Evolutionary conservation across 371 early-diverging fungal species (phyloP).

Genomic region (Mucor plumbeus): DNA sequence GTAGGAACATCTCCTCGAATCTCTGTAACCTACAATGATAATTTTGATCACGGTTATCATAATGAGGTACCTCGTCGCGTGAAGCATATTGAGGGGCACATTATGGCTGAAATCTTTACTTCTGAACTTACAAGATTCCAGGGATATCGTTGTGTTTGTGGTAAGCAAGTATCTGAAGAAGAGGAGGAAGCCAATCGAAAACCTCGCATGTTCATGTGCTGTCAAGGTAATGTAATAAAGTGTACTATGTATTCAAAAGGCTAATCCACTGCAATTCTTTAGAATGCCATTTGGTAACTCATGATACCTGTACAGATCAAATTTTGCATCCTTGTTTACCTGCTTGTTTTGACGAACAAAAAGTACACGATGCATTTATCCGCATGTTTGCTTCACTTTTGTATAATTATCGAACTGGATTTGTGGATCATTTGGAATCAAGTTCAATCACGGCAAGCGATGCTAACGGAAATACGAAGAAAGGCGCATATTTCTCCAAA

Average conservation of each 20-base stretch:
- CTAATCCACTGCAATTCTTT: slow-evolving; percentile 13
- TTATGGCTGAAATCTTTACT: slow-evolving; percentile 46
- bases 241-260: too few species aligned
- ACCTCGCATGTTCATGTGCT: slow-evolving; percentile 44
- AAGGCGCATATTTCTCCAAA: slow-evolving; percentile 51
- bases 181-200: slow-evolving; percentile 11
- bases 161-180: slow-evolving; percentile 37
- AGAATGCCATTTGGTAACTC: slow-evolving; percentile 64
- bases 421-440: slow-evolving; percentile 41
- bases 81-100: slow-evolving; percentile 52
- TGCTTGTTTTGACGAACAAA: slow-evolving; percentile 72
- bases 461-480: slow-evolving; percentile 22
- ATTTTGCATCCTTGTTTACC: slow-evolving; percentile 65
- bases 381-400: slow-evolving; percentile 81
- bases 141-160: slow-evolving; percentile 54
- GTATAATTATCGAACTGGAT: slow-evolving; percentile 70
- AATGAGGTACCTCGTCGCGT: slow-evolving; percentile 37
- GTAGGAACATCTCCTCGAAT: slow-evolving; percentile 3
- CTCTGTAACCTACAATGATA: neutral
- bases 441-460: slow-evolving; percentile 17
- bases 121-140: slow-evolving; percentile 40
- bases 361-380: slow-evolving; percentile 72
- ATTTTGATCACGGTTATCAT: slow-evolving; percentile 23
- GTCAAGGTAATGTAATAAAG: slow-evolving; percentile 39
- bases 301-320: slow-evolving; percentile 60